phyloP scores from a whole-genome alignment of 2,329 filamentous ascomycete genomes.

The Trichothecium roseum region DNA sequence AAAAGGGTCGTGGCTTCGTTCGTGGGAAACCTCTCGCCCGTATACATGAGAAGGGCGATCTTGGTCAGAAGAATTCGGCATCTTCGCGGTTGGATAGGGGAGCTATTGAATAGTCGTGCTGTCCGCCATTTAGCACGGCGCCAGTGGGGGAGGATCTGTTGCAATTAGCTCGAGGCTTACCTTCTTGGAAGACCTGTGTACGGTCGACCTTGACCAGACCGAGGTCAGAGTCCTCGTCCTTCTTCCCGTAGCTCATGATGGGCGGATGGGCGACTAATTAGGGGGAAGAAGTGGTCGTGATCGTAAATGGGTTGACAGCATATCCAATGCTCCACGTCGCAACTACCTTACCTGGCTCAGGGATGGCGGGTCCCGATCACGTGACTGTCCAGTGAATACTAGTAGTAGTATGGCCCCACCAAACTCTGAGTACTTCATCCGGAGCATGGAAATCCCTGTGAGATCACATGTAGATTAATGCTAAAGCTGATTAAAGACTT shows the following conservation, averaged over 20 bases:
- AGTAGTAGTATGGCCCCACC: conserved; percentile 9
- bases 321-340: conserved; percentile 27
- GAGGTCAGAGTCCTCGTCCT: conserved; percentile 94
- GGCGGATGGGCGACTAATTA: conserved; percentile 23
- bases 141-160: conserved; percentile 13
- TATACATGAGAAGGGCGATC: conserved; percentile 92
- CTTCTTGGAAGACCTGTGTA: conserved; percentile 97
- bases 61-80: conserved; percentile 96
- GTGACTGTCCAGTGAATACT: no score
- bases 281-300: conserved; percentile 19
- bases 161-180: conserved; percentile 32
- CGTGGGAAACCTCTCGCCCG: conserved; percentile 90
- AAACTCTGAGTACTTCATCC: no score
- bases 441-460: no score
- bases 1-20: conserved; percentile 97
- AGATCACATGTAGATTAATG: no score
- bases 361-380: conserved; percentile 21
- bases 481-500: no score
- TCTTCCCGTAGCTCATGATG: conserved; percentile 95
- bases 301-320: conserved; percentile 17
- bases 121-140: conserved; percentile 23
- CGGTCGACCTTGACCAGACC: conserved; percentile 95
- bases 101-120: conserved; percentile 97
- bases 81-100: conserved; percentile 91
- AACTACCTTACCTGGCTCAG: conserved; percentile 18